These are phyloP conservation scores for Vitis labrusca DNA, from an alignment of 164 flowering plant species.

Conservation along the genomic window DNA sequence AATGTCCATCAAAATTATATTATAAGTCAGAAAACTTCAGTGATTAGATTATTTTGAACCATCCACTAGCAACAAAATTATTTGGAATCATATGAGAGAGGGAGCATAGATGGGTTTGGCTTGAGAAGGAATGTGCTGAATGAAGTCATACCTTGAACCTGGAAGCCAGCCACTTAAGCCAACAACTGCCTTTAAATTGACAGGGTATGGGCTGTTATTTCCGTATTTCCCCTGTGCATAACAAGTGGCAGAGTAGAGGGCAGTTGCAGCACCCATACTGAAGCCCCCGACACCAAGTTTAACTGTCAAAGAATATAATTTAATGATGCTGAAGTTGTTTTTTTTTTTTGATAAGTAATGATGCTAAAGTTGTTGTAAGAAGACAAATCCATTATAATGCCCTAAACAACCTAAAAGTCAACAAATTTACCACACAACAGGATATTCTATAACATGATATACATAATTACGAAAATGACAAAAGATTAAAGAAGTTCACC, in stretches of 20 bases:
- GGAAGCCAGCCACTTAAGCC: slow-evolving; percentile 99
- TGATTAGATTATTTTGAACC: too few species aligned
- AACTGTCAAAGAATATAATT: slow-evolving; percentile 41
- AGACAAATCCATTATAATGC: not conserved
- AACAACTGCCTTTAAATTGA: slow-evolving; percentile 72
- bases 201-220: slow-evolving; percentile 66
- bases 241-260: slow-evolving; percentile 90
- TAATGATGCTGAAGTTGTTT: not conserved
- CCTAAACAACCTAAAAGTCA: not conserved
- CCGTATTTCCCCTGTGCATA: slow-evolving; percentile 71
- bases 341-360: not conserved
- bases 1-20: too few species aligned
- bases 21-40: too few species aligned
- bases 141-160: slow-evolving; percentile 60
- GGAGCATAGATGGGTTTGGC: not conserved
- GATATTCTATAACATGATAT: not conserved
- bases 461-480: not conserved
- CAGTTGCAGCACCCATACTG: slow-evolving; percentile 96
- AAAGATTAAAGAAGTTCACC: not conserved
- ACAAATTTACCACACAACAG: not conserved
- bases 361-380: not conserved
- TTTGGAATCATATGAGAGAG: not conserved
- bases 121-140: not conserved
- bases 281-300: slow-evolving; percentile 97
- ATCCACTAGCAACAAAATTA: too few species aligned